Evolutionary conservation across 2,329 filamentous ascomycete genomes (phyloP), one percentile per base, ranked within the genome.

Genomic region (Laburnicola sp.): DNA sequence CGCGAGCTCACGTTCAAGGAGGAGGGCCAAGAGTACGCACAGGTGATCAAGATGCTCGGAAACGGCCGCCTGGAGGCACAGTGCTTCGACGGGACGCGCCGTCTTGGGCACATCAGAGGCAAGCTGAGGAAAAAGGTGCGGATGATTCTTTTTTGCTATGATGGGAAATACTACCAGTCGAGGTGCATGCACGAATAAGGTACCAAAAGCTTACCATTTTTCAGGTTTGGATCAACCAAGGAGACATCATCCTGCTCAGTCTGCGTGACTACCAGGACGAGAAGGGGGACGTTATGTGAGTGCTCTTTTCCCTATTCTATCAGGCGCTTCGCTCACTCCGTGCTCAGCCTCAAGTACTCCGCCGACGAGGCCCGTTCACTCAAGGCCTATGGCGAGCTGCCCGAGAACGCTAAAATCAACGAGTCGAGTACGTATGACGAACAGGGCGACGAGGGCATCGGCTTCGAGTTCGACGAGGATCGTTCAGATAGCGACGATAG

Each of bases 351-450:
- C 74, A 96, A 96, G 80, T 95, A 96, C 84, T 51, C 54, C 53
- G 70, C 72, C 78, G 94, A 99, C 73, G 94, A 97, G 81, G 94
- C 94, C 68, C 87, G 94, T 72, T 89, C 86, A 63, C 84, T 99
- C 70, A 97, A 97, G 81, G 90, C 91, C 57, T 97, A 97, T 77
- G 94, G 94, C 75, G 94, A 99, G 78, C 82, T 99, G 54, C 94
- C 94, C 64, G 94, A 97, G 80, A 89, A 86, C 70, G 94, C 94
- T 75, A 97, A 97, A 88, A 99, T 99, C 85, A 99, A 99, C 85
- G 94, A 99, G 85, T 96, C 91, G 60, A 94, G 97, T 77, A 96
- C 91, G 41, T 96, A 85, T 72, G 85, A 90, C 70, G 89, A 92
- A 76, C 89, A 92, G 75, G 92, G 91, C 76, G 88, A 96, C 75